A percentile compares a stretch with the other conserved stretches of the same genome.
These are phyloP conservation scores for Citrus medica DNA, from an alignment of 345 rosid species.

Conservation along the genomic window DNA sequence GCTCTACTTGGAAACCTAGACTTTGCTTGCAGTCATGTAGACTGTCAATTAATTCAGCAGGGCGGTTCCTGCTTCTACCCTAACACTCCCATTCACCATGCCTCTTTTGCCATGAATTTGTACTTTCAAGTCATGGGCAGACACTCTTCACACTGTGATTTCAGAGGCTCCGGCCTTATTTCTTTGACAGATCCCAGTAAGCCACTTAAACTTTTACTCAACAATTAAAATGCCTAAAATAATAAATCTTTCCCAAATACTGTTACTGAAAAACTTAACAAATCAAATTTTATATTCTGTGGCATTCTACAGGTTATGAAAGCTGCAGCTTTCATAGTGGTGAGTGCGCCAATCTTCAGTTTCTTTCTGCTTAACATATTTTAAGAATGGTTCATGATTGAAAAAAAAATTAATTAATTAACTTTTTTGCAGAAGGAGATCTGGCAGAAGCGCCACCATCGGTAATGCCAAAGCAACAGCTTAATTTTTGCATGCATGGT, in stretches of 20 bases:
- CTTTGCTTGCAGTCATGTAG: conserved; percentile 14
- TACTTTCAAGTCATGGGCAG: conserved; percentile 6
- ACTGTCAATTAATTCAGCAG: conserved; percentile 8
- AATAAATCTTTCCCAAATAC: background rate
- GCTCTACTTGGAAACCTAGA: conserved; percentile 10
- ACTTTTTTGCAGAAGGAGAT: conserved; percentile 16
- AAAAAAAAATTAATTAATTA: background rate
- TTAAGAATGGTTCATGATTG: background rate
- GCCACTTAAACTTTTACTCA: background rate
- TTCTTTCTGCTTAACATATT: background rate
- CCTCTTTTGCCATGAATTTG: conserved; percentile 18
- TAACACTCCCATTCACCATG: conserved; percentile 12
- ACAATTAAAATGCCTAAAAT: too few species aligned
- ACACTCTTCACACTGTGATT: background rate
- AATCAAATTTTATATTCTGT: background rate
- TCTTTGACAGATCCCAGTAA: conserved; percentile 18
- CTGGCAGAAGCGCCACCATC: background rate
- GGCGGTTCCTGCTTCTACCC: conserved; percentile 19
- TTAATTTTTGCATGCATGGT: background rate
- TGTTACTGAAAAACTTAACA: background rate
- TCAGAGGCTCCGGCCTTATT: conserved; percentile 8
- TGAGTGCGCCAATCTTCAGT: background rate
- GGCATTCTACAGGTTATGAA: conserved; percentile 20
- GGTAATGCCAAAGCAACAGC: background rate
- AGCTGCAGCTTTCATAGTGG: conserved; percentile 20